Percentiles rank a stretch among this genome's conserved stretches.
phyloP scores from a whole-genome alignment of 1,139 yeast species.

The Geotrichum fermentans region DNA sequence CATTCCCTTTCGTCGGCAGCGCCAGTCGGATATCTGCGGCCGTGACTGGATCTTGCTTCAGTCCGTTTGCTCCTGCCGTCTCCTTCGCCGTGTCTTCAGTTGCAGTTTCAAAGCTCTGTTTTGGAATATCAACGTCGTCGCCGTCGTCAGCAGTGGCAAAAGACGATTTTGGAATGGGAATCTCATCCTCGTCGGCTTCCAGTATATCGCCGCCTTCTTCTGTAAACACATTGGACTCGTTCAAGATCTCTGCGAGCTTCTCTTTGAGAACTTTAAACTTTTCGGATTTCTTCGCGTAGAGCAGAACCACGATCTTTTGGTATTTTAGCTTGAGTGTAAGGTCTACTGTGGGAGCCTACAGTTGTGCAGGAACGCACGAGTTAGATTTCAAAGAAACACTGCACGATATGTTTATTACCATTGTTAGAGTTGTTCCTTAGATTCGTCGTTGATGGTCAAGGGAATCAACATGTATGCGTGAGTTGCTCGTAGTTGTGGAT shows the following conservation, averaged over 20 bases:
- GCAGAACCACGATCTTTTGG: conserved; percentile 9
- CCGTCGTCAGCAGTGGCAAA: conserved; percentile 4
- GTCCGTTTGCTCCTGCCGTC: not conserved
- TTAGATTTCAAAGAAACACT: too few species aligned
- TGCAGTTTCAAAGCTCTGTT: conserved; percentile 3
- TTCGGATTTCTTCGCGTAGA: conserved; percentile 14
- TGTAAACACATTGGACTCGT: conserved; percentile 11
- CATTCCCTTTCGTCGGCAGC: not conserved
- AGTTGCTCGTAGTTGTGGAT: too few species aligned
- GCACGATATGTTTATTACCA: too few species aligned
- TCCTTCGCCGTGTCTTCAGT: not conserved
- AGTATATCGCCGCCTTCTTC: not conserved
- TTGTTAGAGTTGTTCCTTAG: too few species aligned
- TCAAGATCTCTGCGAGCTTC: conserved; percentile 7
- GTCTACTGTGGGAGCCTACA: conserved; percentile 7
- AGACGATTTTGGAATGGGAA: conserved; percentile 9
- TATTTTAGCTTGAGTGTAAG: conserved; percentile 14
- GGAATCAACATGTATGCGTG: too few species aligned
- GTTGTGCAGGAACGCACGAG: not conserved
- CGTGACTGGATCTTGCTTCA: not conserved
- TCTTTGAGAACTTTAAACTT: conserved; percentile 1
- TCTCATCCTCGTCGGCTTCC: conserved; percentile 4
- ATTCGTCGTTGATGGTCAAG: too few species aligned
- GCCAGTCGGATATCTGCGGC: conserved; percentile 6
- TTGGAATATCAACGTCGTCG: conserved; percentile 10